These are phyloP conservation scores for Cystofilobasidium bisporidii DNA, from an alignment of 768 basidiomycete species.

Conservation along the genomic window DNA sequence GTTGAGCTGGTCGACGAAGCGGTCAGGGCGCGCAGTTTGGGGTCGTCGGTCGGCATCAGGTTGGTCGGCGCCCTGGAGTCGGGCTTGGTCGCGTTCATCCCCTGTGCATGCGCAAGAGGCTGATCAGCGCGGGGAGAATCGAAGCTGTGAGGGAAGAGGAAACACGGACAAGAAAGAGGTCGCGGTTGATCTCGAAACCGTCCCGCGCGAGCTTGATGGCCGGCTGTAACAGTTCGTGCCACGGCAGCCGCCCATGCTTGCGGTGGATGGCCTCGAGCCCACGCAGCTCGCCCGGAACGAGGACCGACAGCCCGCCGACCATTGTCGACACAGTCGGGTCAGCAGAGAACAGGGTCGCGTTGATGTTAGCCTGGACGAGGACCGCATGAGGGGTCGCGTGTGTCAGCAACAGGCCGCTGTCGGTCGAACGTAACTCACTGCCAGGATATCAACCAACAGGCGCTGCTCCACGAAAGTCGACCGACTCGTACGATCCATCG, in stretches of 20 bases:
- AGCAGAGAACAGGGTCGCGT: constrained; percentile 29
- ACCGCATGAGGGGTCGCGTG: neutral
- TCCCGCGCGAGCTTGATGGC: constrained; percentile 57
- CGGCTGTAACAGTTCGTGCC: constrained; percentile 68
- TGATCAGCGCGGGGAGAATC: neutral
- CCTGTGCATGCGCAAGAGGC: neutral
- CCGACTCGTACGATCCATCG: constrained; percentile 13
- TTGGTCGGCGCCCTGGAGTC: constrained; percentile 19
- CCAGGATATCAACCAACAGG: constrained; percentile 6
- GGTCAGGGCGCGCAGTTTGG: neutral
- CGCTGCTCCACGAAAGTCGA: constrained; percentile 26
- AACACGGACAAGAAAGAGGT: constrained; percentile 28
- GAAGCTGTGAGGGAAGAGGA: neutral
- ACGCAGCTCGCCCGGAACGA: constrained; percentile 79
- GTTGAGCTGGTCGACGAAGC: neutral
- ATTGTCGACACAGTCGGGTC: constrained; percentile 48
- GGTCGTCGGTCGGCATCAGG: constrained; percentile 15
- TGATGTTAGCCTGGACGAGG: constrained; percentile 14
- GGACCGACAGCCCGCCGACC: constrained; percentile 77
- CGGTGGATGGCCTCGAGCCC: constrained; percentile 68
- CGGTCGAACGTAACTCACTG: neutral
- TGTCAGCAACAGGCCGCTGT: neutral
- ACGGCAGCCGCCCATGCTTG: constrained; percentile 70
- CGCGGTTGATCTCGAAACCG: constrained; percentile 46
- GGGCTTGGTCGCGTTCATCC: constrained; percentile 22